Percentiles rank a stretch among this genome's conserved stretches.
Conservation (phyloP, 495 filamentous ascomycete species). For the Neurospora sp. region DNA sequence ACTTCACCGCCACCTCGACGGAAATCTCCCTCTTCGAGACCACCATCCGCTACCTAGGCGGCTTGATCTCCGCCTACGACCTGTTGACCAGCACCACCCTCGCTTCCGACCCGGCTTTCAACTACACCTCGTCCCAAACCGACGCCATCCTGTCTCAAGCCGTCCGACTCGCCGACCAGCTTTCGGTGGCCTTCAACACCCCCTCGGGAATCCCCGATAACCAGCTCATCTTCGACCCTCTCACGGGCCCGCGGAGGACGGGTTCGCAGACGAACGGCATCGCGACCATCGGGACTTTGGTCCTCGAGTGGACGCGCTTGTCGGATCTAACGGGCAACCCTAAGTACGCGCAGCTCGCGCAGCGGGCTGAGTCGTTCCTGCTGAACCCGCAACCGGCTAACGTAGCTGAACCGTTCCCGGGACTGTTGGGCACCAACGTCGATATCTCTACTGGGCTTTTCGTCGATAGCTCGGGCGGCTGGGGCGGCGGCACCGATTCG, state of each 20-base stretch:
- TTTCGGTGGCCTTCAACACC: slow-evolving; percentile 73
- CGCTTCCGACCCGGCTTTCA: slow-evolving; percentile 27
- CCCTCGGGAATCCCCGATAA: slow-evolving; percentile 69
- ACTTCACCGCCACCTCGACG: slow-evolving; percentile 52
- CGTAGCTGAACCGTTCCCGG: slow-evolving; percentile 61
- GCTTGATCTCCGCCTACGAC: slow-evolving; percentile 74
- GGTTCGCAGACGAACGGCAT: slow-evolving; percentile 51
- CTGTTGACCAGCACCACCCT: slow-evolving; percentile 59
- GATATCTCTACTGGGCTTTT: slow-evolving; percentile 57
- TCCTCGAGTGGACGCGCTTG: slow-evolving; percentile 79
- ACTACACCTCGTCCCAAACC: slow-evolving; percentile 33
- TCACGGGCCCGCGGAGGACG: slow-evolving; percentile 24
- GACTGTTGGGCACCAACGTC: slow-evolving; percentile 62
- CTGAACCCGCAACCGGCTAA: slow-evolving; percentile 50
- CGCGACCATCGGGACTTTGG: slow-evolving; percentile 61
- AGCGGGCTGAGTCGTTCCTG: slow-evolving; percentile 63
- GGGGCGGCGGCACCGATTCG: slow-evolving; percentile 72
- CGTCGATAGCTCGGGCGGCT: slow-evolving; percentile 55
- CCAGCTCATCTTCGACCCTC: slow-evolving; percentile 48
- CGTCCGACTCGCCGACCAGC: slow-evolving; percentile 54
- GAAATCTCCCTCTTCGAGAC: slow-evolving; percentile 78
- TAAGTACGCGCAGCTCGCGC: slow-evolving; percentile 55
- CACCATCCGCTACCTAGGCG: slow-evolving; percentile 78
- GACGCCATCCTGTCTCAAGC: slow-evolving; percentile 56
- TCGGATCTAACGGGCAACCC: slow-evolving; percentile 63